Conservation (phyloP, 768 basidiomycete species). For the Boletus fagicola region DNA sequence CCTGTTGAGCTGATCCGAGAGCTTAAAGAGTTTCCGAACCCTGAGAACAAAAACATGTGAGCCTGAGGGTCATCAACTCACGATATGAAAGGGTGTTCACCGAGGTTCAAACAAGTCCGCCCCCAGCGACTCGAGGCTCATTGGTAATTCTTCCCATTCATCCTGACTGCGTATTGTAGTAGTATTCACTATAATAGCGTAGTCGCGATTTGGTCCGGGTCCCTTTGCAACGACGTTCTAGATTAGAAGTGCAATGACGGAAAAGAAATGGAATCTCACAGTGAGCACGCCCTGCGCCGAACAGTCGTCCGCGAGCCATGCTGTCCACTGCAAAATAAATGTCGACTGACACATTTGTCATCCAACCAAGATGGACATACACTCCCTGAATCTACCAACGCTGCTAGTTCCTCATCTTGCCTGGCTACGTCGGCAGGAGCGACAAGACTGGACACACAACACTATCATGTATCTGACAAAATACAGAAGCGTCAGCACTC, state of each 20-base stretch:
- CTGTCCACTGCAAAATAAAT: conserved; percentile 13
- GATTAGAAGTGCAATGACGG: not conserved
- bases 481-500: not conserved
- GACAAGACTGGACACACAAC: conserved; percentile 7
- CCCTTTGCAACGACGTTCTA: conserved; percentile 4
- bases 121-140: conserved; percentile 13
- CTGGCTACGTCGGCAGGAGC: conserved; percentile 17
- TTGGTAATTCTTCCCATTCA: conserved; percentile 5
- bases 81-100: not conserved
- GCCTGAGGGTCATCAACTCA: not conserved
- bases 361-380: conserved; percentile 3
- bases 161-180: conserved; percentile 1
- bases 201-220: conserved; percentile 12
- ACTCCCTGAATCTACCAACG: conserved; percentile 6
- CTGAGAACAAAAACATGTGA: conserved; percentile 1
- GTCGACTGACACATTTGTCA: not conserved
- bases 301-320: conserved; percentile 26
- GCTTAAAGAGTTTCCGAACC: conserved; percentile 20
- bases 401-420: conserved; percentile 18
- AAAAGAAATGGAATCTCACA: conserved; percentile 7
- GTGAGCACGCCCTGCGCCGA: conserved; percentile 17
- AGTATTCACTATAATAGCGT: conserved; percentile 15
- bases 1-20: conserved; percentile 19
- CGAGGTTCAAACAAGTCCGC: conserved; percentile 23
- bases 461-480: not conserved